Evolutionary conservation across 1,284 basidiomycete genomes (phyloP), one percentile per base, ranked within the genome.

Genomic region (Austroboletus sp.): DNA sequence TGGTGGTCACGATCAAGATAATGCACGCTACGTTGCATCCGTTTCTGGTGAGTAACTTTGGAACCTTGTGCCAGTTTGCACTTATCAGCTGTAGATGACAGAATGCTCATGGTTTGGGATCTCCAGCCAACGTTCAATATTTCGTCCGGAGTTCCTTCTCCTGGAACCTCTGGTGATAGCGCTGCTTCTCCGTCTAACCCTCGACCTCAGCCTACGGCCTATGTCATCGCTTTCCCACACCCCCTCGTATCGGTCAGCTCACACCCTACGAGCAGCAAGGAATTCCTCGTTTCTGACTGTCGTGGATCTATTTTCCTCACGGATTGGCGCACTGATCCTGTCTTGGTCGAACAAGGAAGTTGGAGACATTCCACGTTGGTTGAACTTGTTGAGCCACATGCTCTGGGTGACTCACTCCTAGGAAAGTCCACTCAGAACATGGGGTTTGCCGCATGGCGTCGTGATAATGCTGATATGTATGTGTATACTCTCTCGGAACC

Each of bases 41-140:
- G 83, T 86, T 17, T 85, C 84, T 40, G 85, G 85, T 80, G 53
- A 49, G 70, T 62, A 11, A 31, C 30, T 37, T 35, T 6, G 38
- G 19, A 21, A 34, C 43, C 32, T 23, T 30, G 29, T 11, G 9
- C 17, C 4, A 40, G 12, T n/a, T 23, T 10, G 37, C 39, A 44
- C 30, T 47, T 23, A 53, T 30, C 26, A 17, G 11, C 35, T 27
- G 50, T 17, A 87, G 85, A 87, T 54, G 85, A 89, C 66, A 84
- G 79, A 58, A 82, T 82, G 72, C 72, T 89, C 39, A 82, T 89
- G 76, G 78, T 89, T 12, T 89, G 86, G 86, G 84, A 89, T 62
- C 73, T 89, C 15, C 69, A 76, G 56, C 82, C 84, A 2, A 59
- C 67, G 19, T 46, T 72, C 42, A 66, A 76, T 47, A 66, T 74